Base-by-base conservation (phyloP, 257 asterid genomes). In the Rubia yunnanensis region DNA sequence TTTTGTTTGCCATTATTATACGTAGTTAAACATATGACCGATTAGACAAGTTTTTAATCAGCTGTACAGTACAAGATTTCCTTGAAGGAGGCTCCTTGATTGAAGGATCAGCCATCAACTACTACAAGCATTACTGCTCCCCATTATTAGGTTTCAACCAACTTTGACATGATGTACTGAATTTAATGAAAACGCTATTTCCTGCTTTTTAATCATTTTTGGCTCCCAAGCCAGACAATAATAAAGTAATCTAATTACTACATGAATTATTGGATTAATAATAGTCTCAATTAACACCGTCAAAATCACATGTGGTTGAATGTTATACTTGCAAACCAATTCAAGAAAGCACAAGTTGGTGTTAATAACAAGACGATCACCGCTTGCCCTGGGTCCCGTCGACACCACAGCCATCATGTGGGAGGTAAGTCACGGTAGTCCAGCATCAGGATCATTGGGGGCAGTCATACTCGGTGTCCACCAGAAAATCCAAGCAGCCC, bases 261-360 rank as follows among this genome's bases (percentile, higher is more conserved):
- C n/a, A 9, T 49, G 39, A 15, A 20, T 30, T 7, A 36, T 39
- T 41, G 57, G 61, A 41, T 57, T 22, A 1, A 17, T 28, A 1
- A 7, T 28, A 39, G 76, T 65, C 77, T 64, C 41, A 35, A 49
- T 64, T 60, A 36, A 30, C 38, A 17, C 62, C 38, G 77, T 73
- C 73, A 27, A 67, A 60, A 52, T 73, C 69, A 48, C 50, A 61
- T 24, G 54, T 60, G 50, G 72, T 55, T 66, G 64, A 41, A 27
- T 28, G 71, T 8, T 20, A 60, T 50, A 56, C 77, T 73, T 66
- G 41, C 41, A 52, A 60, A 60, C 22, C 72, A 73, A 59, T 60
- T 67, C 77, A 66, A 18, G 68, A 46, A 54, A 72, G 6, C 60
- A n/a, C 50, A 60, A 44, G 67, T 58, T 44, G 67, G 71, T n/a